Conservation (phyloP, 768 basidiomycete genomes). For the Russula compacta region DNA sequence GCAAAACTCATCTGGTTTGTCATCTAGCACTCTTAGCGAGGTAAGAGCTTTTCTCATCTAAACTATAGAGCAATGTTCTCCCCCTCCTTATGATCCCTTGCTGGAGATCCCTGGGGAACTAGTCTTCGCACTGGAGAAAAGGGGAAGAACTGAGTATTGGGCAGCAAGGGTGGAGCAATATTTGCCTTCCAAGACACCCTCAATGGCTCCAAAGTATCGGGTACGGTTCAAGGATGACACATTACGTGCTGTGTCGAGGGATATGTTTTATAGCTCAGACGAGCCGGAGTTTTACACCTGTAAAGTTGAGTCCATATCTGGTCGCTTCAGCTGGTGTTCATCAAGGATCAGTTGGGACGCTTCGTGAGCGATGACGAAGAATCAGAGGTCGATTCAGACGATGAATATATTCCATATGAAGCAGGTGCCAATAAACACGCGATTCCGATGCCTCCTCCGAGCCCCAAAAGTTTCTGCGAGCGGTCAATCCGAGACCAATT, state of each 20-base stretch:
- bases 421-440: conserved; percentile 31
- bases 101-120: conserved; percentile 61
- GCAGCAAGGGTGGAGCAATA: conserved; percentile 54
- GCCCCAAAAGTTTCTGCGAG: conserved; percentile 34
- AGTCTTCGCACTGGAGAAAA: conserved; percentile 42
- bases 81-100: conserved; percentile 38
- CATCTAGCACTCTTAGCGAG: conserved; percentile 16
- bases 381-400: conserved; percentile 23
- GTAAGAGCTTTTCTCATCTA: conserved; percentile 11
- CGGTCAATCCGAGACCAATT: conserved; percentile 52
- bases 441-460: conserved; percentile 38
- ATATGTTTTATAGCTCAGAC: conserved; percentile 47
- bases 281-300: conserved; percentile 58
- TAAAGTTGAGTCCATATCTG: conserved; percentile 37
- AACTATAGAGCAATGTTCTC: conserved; percentile 26
- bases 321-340: not conserved
- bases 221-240: conserved; percentile 53
- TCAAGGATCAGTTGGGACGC: conserved; percentile 39
- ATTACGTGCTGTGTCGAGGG: conserved; percentile 33
- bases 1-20: not conserved
- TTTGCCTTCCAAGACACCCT: conserved; percentile 33
- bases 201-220: conserved; percentile 38
- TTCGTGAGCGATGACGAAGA: conserved; percentile 39
- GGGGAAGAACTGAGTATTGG: conserved; percentile 42
- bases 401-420: conserved; percentile 22